Evolutionary conservation across 2,329 filamentous ascomycete species (phyloP).

Genomic region (Microcyclosporella mali): DNA sequence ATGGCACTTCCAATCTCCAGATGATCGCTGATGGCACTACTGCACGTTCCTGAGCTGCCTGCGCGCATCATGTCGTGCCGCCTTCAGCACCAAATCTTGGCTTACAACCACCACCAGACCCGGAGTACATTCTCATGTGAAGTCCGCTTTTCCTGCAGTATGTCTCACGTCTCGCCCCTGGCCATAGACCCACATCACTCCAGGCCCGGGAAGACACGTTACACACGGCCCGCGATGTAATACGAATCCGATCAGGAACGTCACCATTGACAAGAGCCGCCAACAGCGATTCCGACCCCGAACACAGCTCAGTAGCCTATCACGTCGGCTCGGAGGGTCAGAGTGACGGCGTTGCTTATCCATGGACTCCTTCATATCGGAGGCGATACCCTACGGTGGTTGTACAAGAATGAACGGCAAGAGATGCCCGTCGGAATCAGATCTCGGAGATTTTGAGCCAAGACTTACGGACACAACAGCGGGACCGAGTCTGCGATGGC

Average conservation of each 20-base stretch:
- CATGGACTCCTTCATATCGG: too few relatives aligned
- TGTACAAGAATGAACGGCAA: too few relatives aligned
- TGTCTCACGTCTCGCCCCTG: slow-evolving; percentile 11
- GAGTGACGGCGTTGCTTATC: too few relatives aligned
- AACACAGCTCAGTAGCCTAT: too few relatives aligned
- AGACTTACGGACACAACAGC: slow-evolving; percentile 1
- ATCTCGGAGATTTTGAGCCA: too few relatives aligned
- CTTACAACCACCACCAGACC: too few relatives aligned
- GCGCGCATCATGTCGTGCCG: slow-evolving; percentile 26
- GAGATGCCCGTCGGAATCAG: too few relatives aligned
- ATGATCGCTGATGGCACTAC: slow-evolving; percentile 20
- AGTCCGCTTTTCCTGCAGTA: too few relatives aligned
- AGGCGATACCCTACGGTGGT: too few relatives aligned
- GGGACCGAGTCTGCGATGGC: slow-evolving; percentile 5
- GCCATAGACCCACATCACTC: too few relatives aligned
- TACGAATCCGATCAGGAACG: slow-evolving; percentile 12
- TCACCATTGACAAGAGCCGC: slow-evolving; percentile 13
- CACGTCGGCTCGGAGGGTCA: background rate
- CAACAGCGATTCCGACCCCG: background rate
- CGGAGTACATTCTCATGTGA: too few relatives aligned
- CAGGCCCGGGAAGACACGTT: slow-evolving; percentile 4
- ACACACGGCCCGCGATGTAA: slow-evolving; percentile 10
- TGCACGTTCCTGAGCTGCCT: slow-evolving; percentile 30
- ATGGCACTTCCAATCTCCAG: slow-evolving; percentile 2
- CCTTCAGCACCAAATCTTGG: slow-evolving; percentile 15